phyloP scores from a whole-genome alignment of 2,329 filamentous ascomycete genomes.

The Colletotrichum sansevieriae region DNA sequence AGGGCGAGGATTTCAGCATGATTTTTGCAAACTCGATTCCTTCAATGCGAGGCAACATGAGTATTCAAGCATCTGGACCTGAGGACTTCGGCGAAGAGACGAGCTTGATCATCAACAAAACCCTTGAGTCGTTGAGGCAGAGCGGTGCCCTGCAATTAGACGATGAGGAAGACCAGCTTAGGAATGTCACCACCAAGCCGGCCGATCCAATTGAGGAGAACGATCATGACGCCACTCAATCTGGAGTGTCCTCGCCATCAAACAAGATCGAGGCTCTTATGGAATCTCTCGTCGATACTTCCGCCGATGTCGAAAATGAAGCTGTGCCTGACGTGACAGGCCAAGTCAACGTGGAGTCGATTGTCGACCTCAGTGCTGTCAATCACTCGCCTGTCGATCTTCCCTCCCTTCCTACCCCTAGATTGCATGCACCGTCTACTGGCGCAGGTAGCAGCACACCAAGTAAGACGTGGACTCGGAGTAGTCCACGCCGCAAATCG shows the following conservation, averaged over 20 bases:
- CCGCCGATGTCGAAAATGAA: background rate
- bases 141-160: constrained; percentile 43
- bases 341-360: constrained; percentile 16
- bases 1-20: constrained; percentile 71
- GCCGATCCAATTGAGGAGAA: background rate
- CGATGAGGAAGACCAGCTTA: constrained; percentile 35
- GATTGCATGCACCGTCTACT: constrained; percentile 1
- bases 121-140: constrained; percentile 64
- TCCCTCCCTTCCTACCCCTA: constrained; percentile 19
- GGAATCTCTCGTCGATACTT: constrained; percentile 2
- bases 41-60: constrained; percentile 60
- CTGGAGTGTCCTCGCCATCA: background rate
- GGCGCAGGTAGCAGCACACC: constrained; percentile 2
- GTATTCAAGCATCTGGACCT: constrained; percentile 50
- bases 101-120: constrained; percentile 68
- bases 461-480: constrained; percentile 48
- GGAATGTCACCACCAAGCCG: constrained; percentile 16
- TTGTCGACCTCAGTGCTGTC: constrained; percentile 14
- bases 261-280: constrained; percentile 11
- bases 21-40: constrained; percentile 69
- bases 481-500: constrained; percentile 52
- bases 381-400: constrained; percentile 26
- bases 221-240: background rate
- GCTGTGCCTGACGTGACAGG: constrained; percentile 1
- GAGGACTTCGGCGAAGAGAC: constrained; percentile 68